Evolutionary conservation across 2,329 filamentous ascomycete species (phyloP), one percentile per base, ranked within the genome.

Genomic region (Xylariaceae sp.): DNA sequence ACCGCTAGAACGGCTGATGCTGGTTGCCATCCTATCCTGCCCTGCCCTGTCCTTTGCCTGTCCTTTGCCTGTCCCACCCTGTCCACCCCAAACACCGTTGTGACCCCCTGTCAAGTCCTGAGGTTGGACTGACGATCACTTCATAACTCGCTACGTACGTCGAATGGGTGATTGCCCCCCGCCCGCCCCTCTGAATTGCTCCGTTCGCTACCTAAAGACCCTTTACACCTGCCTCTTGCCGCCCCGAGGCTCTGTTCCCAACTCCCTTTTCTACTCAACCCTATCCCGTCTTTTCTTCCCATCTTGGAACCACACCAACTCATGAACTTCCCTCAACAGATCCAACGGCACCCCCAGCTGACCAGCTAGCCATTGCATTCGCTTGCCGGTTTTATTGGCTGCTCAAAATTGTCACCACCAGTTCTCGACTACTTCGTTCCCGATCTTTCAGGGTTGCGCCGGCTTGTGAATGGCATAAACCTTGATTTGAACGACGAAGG

Each of bases 51-150:
- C 22, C n/a, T n/a, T n/a, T n/a, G n/a, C n/a, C n/a, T n/a, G n/a
- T n/a, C n/a, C n/a, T n/a, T n/a, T n/a, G n/a, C n/a, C n/a, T n/a
- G n/a, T n/a, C n/a, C n/a, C 22, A 26, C 22, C 22, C 22, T 26
- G 22, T n/a, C 30, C 12, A 7, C 30, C 36, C 36, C 28, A 31
- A 31, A 30, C 26, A 38, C 26, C 28, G 17, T 26, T 31, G 36
- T 37, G 19, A 26, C 24, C 48, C 50, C 47, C 45, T 32, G 44
- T 47, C 40, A 39, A 38, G 47, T 47, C 49, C 45, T 56, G 45
- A 54, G 47, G 45, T 52, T 52, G 39, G 48, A 56, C 48, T 56
- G 55, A 55, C 55, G 55, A 58, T 58, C 55, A 56, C 55, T 54
- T 58, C 55, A 56, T 46, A 44, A 45, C 46, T 48, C 44, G 30